These are phyloP conservation scores for Pleurotus citrinopileatus DNA, from an alignment of 768 basidiomycete genomes.

Conservation along the genomic window DNA sequence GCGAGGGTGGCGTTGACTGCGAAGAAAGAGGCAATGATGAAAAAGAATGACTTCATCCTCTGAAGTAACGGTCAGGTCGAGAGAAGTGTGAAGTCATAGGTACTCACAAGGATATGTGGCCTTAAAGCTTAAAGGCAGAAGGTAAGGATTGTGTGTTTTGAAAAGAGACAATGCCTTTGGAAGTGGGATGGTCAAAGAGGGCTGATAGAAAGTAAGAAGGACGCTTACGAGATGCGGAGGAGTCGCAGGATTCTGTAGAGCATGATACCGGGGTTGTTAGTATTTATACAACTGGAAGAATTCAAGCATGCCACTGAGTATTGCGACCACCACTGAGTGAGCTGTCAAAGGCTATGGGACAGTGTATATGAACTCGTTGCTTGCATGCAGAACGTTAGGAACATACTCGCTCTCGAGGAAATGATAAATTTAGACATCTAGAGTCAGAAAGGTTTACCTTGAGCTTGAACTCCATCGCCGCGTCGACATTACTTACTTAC, in stretches of 20 bases:
- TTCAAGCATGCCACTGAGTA: background rate
- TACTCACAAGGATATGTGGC: background rate
- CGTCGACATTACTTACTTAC: too few species aligned
- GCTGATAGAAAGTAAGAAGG: background rate
- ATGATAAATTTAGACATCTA: too few species aligned
- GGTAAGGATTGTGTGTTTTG: background rate
- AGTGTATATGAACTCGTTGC: background rate
- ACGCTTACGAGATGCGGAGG: background rate
- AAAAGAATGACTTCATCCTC: conserved; percentile 10
- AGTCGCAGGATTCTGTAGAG: background rate
- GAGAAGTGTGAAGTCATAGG: background rate
- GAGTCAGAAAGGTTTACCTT: too few species aligned
- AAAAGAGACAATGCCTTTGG: background rate
- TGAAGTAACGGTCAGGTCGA: background rate
- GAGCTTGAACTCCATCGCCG: too few species aligned
- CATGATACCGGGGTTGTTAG: background rate
- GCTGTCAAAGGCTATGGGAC: background rate
- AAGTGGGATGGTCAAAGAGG: background rate
- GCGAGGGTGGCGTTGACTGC: background rate
- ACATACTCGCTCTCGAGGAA: too few species aligned
- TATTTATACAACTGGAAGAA: background rate
- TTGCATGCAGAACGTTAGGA: background rate
- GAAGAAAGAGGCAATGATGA: background rate
- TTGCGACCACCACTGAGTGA: background rate
- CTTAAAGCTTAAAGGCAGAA: background rate